Conservation (phyloP, 2,329 filamentous ascomycete species). For the Elsinoe fawcettii region DNA sequence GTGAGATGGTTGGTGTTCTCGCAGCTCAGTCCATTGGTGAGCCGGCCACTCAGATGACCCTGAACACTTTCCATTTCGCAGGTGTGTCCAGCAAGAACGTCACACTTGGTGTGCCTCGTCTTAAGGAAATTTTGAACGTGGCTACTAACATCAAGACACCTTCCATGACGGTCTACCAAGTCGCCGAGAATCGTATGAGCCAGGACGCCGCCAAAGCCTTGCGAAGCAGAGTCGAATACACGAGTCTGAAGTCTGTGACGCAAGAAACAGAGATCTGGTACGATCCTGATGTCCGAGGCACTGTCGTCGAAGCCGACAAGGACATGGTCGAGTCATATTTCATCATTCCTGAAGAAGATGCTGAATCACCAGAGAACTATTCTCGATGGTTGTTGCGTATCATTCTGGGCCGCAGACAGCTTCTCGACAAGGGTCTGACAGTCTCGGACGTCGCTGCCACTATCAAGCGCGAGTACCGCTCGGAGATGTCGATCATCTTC, state of each 20-base stretch:
- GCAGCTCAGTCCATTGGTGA: constrained; percentile 98
- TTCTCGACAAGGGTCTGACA: constrained; percentile 86
- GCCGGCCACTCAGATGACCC: constrained; percentile 96
- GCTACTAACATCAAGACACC: constrained; percentile 98
- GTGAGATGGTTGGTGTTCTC: constrained; percentile 97
- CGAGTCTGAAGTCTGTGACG: constrained; percentile 83
- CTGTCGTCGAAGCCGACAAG: constrained; percentile 75
- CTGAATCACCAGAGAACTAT: constrained; percentile 55
- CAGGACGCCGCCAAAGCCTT: constrained; percentile 79
- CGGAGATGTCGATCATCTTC: constrained; percentile 85
- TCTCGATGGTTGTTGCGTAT: constrained; percentile 95
- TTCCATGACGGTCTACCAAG: constrained; percentile 86
- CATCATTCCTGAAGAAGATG: constrained; percentile 79
- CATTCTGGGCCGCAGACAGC: constrained; percentile 82
- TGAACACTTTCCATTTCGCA: constrained; percentile 99
- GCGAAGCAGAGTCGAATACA: constrained; percentile 87
- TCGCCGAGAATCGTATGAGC: constrained; percentile 50
- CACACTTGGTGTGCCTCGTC: constrained; percentile 93
- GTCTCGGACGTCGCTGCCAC: constrained; percentile 84
- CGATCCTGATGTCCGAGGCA: constrained; percentile 79
- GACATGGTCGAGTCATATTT: constrained; percentile 98
- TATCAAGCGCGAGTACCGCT: constrained; percentile 82
- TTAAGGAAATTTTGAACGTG: constrained; percentile 98
- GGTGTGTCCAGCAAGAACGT: constrained; percentile 99
- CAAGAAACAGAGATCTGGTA: constrained; percentile 95